phyloP scores from a whole-genome alignment of 805 yeast genomes.

The Millerozyma miso region DNA sequence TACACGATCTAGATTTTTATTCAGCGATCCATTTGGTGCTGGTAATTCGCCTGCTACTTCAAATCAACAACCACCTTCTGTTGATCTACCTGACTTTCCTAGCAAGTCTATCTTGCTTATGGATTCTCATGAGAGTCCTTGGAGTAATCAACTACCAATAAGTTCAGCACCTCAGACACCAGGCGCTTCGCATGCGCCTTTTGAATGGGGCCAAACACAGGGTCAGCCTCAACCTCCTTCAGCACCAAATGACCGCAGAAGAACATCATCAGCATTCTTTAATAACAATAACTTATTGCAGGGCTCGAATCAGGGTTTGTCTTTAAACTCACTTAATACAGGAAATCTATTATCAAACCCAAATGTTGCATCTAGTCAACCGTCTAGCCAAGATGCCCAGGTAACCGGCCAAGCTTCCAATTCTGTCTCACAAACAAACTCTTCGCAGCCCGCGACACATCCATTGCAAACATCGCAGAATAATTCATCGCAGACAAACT shows the following conservation, averaged over 20 bases:
- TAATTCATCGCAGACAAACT: conserved; percentile 3
- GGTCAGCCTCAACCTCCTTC: conserved; percentile 8
- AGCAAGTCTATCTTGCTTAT: conserved; percentile 42
- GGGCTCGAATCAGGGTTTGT: background rate
- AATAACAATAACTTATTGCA: conserved; percentile 12
- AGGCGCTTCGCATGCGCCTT: conserved; percentile 17
- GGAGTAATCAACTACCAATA: conserved; percentile 18
- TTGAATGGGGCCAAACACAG: conserved; percentile 30
- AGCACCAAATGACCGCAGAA: conserved; percentile 36
- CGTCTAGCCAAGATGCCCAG: conserved; percentile 10
- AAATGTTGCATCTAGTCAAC: conserved; percentile 5
- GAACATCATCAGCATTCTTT: conserved; percentile 53
- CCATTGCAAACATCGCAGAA: conserved; percentile 4
- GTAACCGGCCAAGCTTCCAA: conserved; percentile 12
- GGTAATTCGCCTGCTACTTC: conserved; percentile 20
- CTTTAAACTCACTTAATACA: conserved; percentile 11
- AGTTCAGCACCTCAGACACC: conserved; percentile 41
- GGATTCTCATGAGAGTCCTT: conserved; percentile 47
- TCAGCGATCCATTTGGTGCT: conserved; percentile 52
- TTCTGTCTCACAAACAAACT: conserved; percentile 4
- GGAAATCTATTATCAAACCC: conserved; percentile 7
- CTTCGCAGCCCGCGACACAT: conserved; percentile 5
- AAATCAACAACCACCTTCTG: conserved; percentile 15
- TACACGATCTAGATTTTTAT: conserved; percentile 65
- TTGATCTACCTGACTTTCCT: conserved; percentile 32